Evolutionary conservation across 2,329 filamentous ascomycete genomes (phyloP).

Genomic region (Verticillium zaregamsianum): DNA sequence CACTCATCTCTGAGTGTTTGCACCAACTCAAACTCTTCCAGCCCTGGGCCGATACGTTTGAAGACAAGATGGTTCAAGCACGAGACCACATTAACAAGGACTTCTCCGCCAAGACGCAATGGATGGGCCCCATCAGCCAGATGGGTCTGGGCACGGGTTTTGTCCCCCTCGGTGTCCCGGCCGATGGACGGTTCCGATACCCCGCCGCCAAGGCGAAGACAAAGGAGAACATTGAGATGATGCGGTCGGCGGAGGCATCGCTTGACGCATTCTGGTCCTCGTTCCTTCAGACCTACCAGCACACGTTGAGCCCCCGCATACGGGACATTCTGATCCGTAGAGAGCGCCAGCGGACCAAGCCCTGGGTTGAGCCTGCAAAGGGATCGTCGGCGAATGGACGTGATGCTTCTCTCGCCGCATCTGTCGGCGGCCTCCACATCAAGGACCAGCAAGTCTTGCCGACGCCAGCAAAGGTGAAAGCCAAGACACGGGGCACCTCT

Average conservation of each 20-base stretch:
- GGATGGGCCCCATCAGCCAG: slow-evolving; percentile 14
- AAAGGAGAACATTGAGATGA: slow-evolving; percentile 35
- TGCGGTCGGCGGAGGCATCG: slow-evolving; percentile 41
- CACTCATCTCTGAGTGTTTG: slow-evolving; percentile 38
- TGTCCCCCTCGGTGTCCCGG: slow-evolving; percentile 24
- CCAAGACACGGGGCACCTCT: slow-evolving; percentile 1
- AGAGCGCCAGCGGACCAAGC: slow-evolving; percentile 15
- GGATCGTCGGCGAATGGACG: background rate
- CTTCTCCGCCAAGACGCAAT: slow-evolving; percentile 12
- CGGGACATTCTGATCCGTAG: slow-evolving; percentile 14
- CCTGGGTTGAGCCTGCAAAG: slow-evolving; percentile 10
- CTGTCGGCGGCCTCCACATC: slow-evolving; percentile 1
- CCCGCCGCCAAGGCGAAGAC: slow-evolving; percentile 39
- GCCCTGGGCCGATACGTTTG: slow-evolving; percentile 41
- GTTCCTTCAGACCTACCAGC: slow-evolving; percentile 16
- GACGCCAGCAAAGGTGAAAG: slow-evolving; percentile 1
- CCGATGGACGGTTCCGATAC: slow-evolving; percentile 35
- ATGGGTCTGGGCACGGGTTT: slow-evolving; percentile 6
- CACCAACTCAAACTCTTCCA: slow-evolving; percentile 41
- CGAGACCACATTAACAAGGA: slow-evolving; percentile 21
- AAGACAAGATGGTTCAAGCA: slow-evolving; percentile 19
- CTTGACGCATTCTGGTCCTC: slow-evolving; percentile 43
- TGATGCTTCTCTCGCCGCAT: slow-evolving; percentile 1
- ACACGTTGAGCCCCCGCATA: slow-evolving; percentile 14
- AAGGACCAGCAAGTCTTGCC: background rate